A percentile compares a stretch with the other conserved stretches of the same genome.
phyloP scores from a whole-genome alignment of 257 asterid genomes.

The Salvia rosmarinus region DNA sequence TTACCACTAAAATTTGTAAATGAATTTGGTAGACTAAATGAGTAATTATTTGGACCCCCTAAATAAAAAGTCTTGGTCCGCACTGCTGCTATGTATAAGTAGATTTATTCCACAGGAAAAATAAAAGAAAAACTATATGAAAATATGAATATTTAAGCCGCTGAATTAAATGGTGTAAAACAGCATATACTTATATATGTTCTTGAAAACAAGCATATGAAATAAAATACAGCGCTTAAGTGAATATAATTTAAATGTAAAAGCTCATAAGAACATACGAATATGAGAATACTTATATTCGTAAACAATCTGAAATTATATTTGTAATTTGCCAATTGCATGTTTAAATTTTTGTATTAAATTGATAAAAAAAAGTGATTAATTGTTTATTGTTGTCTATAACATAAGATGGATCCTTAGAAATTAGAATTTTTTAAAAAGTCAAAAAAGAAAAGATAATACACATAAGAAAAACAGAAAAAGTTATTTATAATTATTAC shows the following conservation, averaged over 20 bases:
- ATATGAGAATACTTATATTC: neutral
- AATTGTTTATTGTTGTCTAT: neutral
- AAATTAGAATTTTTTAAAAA: neutral
- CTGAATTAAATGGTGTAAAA: neutral
- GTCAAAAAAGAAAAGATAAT: neutral
- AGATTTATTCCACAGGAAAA: neutral
- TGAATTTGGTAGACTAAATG: too few species aligned
- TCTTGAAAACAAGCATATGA: too few species aligned
- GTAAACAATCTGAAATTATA: neutral
- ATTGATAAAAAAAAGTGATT: neutral
- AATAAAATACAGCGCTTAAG: too few species aligned
- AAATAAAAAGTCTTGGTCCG: too few species aligned
- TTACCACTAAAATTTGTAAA: too few species aligned
- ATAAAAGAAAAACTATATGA: neutral
- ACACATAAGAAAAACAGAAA: neutral
- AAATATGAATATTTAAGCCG: neutral
- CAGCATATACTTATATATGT: neutral
- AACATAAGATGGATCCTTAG: neutral
- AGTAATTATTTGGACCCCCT: too few species aligned
- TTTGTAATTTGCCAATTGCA: neutral
- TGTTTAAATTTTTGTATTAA: too few species aligned
- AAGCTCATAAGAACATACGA: neutral
- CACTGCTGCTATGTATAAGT: too few species aligned
- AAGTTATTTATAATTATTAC: neutral
- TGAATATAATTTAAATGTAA: neutral